These are phyloP conservation scores for Eleusine coracana DNA, from an alignment of 176 grass and related monocot species.

Conservation along the genomic window DNA sequence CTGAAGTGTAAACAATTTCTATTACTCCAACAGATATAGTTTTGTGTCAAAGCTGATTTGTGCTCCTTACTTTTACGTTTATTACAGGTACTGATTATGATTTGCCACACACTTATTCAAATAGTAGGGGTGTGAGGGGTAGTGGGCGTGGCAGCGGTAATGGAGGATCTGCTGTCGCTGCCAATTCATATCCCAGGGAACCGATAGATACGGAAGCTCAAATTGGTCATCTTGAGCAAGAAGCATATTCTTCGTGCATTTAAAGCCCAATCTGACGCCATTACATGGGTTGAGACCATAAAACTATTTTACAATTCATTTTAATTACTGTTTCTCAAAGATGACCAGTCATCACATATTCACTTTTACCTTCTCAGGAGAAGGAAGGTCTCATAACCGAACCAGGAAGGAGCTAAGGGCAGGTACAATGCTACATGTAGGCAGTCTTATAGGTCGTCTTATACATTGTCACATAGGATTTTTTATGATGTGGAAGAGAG, in stretches of 20 bases:
- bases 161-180: conserved; percentile 59
- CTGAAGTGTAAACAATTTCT: not conserved
- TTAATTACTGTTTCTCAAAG: conserved; percentile 22
- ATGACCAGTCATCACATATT: conserved; percentile 16
- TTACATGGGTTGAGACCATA: conserved; percentile 75
- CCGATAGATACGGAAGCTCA: conserved; percentile 74
- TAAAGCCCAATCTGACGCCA: conserved; percentile 96
- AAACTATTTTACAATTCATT: conserved; percentile 37
- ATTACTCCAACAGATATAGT: too few species aligned
- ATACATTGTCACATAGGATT: too few species aligned
- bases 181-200: conserved; percentile 60
- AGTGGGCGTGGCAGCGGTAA: conserved; percentile 74
- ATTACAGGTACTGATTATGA: conserved; percentile 89
- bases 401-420: conserved; percentile 70
- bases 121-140: conserved; percentile 56
- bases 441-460: too few species aligned
- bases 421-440: too few species aligned
- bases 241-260: conserved; percentile 97
- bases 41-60: conserved; percentile 12
- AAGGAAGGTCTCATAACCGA: conserved; percentile 94
- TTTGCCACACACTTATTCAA: conserved; percentile 74
- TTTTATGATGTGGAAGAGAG: too few species aligned
- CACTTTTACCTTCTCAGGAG: conserved; percentile 55
- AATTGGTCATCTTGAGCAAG: conserved; percentile 92
- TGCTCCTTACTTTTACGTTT: conserved; percentile 7